Evolutionary conservation across 1,284 basidiomycete species (phyloP).

Genomic region (Tilletia horrida): DNA sequence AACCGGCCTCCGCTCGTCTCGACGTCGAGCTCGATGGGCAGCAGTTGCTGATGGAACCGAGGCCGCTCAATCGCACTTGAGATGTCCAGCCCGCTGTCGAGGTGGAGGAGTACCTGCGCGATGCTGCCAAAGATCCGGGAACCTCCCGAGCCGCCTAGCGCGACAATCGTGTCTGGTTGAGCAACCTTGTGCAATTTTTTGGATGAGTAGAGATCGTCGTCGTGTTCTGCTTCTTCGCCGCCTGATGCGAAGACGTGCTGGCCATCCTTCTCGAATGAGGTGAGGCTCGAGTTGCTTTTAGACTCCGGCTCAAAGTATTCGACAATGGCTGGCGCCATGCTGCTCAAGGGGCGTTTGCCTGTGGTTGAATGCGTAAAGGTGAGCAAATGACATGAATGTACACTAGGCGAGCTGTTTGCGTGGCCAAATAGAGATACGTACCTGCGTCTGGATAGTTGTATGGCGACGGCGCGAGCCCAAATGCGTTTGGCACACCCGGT

Average conservation of each 20-base stretch:
- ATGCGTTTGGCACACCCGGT: conserved; percentile 54
- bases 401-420: background rate
- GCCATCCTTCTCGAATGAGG: background rate
- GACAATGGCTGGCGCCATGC: conserved; percentile 74
- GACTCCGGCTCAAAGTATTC: conserved; percentile 65
- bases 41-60: conserved; percentile 79
- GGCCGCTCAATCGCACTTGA: conserved; percentile 77
- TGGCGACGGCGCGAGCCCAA: conserved; percentile 71
- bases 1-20: conserved; percentile 33
- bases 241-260: conserved; percentile 2
- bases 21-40: conserved; percentile 35
- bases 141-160: conserved; percentile 81
- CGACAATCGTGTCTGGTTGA: conserved; percentile 52
- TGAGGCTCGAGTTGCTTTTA: background rate
- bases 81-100: conserved; percentile 76
- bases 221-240: background rate
- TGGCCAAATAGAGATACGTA: background rate
- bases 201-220: background rate
- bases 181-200: background rate
- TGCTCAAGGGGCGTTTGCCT: conserved; percentile 81
- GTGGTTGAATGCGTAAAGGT: conserved; percentile 23
- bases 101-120: conserved; percentile 75
- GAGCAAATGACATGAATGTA: background rate
- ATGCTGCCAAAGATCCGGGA: conserved; percentile 77
- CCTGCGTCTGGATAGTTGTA: conserved; percentile 28